Base-by-base conservation (phyloP, 108 stramenopile genomes). In the Nitzschia sp. region DNA sequence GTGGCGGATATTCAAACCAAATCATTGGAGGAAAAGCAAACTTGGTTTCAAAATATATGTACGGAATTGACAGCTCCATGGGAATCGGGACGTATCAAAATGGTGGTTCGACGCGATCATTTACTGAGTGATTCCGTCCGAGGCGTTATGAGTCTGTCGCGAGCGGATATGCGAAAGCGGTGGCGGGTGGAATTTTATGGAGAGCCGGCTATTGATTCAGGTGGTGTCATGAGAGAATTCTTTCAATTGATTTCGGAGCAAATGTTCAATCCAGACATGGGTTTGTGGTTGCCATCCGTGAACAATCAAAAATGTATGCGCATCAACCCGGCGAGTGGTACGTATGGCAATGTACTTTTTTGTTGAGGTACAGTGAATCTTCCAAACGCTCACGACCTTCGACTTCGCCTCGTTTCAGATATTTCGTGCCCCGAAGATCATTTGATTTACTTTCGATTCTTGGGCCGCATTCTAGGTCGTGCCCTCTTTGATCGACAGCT, bases 401-500 rank as follows among this genome's bases (percentile, higher is more conserved):
- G 11, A 42, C 8, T 11, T 42, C 15, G 11, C 38, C 51, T 15
- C 35, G 8, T n/a, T 48, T 60, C 79, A 58, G 85, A 83, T 45
- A 79, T 88, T 51, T 89, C 85, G 8, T 91, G 89, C 65, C 88
- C 87, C 26, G 95, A 98, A n/a, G 93, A 98, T 56, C 96, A 98
- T 73, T 83, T 99, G 65, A 78, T 90, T 57, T 98, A 97, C 74
- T 98, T 97, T 79, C 87, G 93, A 29, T 98, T 99, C 60, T 71
- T 97, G 19, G 99, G 99, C 0, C 85, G 99, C 5, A 74, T 99
- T 15, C 70, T 99, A 47, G 99, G 99, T 21, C 92, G 97, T 66
- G 99, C 99, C 0, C 58, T 99, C 24, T 96, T 97, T 66, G 99
- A 98, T 78, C 94, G 97, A 15, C 98, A 98, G 57, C 75, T 98